A percentile compares a stretch with the other conserved stretches of the same genome.
These are phyloP conservation scores for Penicillium goetzii DNA, from an alignment of 495 filamentous ascomycete species.

Conservation along the genomic window DNA sequence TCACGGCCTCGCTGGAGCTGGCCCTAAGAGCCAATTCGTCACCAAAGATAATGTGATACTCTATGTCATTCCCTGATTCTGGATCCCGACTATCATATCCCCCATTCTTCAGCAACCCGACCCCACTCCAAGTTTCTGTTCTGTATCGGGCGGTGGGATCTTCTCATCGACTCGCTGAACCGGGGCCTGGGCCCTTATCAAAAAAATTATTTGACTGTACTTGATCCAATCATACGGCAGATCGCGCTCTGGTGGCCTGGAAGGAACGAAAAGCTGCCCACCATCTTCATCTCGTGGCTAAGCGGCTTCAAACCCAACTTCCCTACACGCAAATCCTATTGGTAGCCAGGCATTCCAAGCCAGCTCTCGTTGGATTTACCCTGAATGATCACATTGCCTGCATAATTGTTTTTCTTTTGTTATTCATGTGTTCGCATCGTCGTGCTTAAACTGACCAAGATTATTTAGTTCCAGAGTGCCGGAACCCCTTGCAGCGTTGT, in stretches of 20 bases:
- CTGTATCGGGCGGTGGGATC: constrained; percentile 4
- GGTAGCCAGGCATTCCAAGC: background rate
- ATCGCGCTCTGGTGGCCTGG: background rate
- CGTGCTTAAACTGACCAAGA: constrained; percentile 22
- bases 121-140: background rate
- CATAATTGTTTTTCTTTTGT: constrained; percentile 1
- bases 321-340: background rate
- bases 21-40: background rate
- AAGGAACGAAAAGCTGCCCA: constrained; percentile 8
- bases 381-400: constrained; percentile 9
- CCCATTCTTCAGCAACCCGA: background rate
- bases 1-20: background rate
- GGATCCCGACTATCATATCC: background rate
- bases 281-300: constrained; percentile 1
- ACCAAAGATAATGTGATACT: background rate
- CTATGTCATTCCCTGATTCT: background rate
- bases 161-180: background rate
- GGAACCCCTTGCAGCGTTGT: constrained; percentile 21
- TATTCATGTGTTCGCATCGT: constrained; percentile 16
- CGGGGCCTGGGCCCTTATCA: constrained; percentile 5
- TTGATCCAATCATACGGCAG: constrained; percentile 8
- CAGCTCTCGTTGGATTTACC: constrained; percentile 1
- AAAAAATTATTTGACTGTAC: constrained; percentile 6
- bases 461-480: constrained; percentile 18
- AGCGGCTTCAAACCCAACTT: constrained; percentile 1